Base-by-base conservation (phyloP, 805 yeast genomes). In the Kregervanrija pseudodelftensis region DNA sequence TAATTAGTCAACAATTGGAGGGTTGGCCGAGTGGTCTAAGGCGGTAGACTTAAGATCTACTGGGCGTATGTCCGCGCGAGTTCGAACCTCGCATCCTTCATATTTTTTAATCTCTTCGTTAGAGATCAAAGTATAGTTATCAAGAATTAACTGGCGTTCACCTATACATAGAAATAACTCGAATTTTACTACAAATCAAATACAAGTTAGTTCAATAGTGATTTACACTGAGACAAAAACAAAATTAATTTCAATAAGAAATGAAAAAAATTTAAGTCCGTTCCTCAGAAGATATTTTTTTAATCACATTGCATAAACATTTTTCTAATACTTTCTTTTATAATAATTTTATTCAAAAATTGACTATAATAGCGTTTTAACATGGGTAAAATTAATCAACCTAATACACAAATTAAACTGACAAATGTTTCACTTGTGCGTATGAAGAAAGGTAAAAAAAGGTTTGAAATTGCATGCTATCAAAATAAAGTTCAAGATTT, bases 401-500 rank as follows among this genome's bases (percentile, higher is more conserved):
- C 99, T 2, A 76, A 80, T 12, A 80, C 86, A 33, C 95, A 87
- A 63, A 90, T 93, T 51, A 85, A 80, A 60, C 74, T 93, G 56
- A 93, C 99, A 42, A 93, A 93, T 63, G 98, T 93, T 31, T 89
- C 98, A 30, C 70, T 91, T 46, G 97, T 93, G 39, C 75, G 93
- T 39, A 80, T 93, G 79, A 85, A 84, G 56, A 89, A 87, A 61
- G 96, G 90, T 36, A 88, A 87, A 60, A 86, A 87, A 64, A 71
- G 96, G 52, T 93, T 89, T 56, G 99, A 93, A 64, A 76, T 93
- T 38, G 98, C 98, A 0, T 93, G 99, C 59, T 93, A 93, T 63
- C 96, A 87, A 59, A 93, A 93, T 58, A 93, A 93, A 60, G 96
- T 93, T 5, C 98, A 91, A 62, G 99, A 93, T 63, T 93, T 89